These are phyloP conservation scores for Plenodomus lindquistii DNA, from an alignment of 2,329 filamentous ascomycete genomes.

Conservation along the genomic window DNA sequence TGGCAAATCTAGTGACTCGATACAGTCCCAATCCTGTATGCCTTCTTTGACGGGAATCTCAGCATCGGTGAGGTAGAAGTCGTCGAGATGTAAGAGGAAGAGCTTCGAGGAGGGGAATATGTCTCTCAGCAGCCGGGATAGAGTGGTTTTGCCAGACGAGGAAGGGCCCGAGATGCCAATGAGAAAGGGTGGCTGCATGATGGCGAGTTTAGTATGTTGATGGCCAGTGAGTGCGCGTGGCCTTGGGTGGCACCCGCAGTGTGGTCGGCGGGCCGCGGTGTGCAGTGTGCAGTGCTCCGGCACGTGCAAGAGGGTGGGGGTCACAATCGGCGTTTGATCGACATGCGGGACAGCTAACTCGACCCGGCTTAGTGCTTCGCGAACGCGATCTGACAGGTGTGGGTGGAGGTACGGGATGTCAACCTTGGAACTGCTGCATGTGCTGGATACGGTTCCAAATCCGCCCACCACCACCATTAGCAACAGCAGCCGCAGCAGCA, in stretches of 20 bases:
- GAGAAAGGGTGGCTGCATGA: constrained; percentile 54
- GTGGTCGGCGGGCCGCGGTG: too few relatives aligned
- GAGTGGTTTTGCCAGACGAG: constrained; percentile 91
- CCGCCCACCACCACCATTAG: too few relatives aligned
- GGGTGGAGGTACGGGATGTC: too few relatives aligned
- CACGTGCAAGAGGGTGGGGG: constrained; percentile 7
- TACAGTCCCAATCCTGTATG: constrained; percentile 89
- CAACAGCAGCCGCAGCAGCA: neutral
- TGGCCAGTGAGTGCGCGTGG: too few relatives aligned
- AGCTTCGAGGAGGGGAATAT: constrained; percentile 66
- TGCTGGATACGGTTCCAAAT: too few relatives aligned
- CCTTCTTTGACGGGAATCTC: constrained; percentile 60
- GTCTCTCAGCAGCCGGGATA: constrained; percentile 80
- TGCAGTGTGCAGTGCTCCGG: too few relatives aligned
- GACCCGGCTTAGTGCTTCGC: constrained; percentile 5
- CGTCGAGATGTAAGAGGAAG: constrained; percentile 91
- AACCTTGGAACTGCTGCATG: neutral
- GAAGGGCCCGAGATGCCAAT: constrained; percentile 88
- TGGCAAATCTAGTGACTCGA: constrained; percentile 73
- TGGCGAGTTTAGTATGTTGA: too few relatives aligned
- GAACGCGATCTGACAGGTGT: too few relatives aligned
- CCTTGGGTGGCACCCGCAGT: too few relatives aligned
- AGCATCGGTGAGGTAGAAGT: constrained; percentile 85
- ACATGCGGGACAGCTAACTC: constrained; percentile 8
- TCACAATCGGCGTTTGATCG: constrained; percentile 8